A percentile compares a stretch with the other conserved stretches of the same genome.
These are phyloP conservation scores for Flaveria linearis DNA, from an alignment of 129 eudicot genomes.

Conservation along the genomic window DNA sequence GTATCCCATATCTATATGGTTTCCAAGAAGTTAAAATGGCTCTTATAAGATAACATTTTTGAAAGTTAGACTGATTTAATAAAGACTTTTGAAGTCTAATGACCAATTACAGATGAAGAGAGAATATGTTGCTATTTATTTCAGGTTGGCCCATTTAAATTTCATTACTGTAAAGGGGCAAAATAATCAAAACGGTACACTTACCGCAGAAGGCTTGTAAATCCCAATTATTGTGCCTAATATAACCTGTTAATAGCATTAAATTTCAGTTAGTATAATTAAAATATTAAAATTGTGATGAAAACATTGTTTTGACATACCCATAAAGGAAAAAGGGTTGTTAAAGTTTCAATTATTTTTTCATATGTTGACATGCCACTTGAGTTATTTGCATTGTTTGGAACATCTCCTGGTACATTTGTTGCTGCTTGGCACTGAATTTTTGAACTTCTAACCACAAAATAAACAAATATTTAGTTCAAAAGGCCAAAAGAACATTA, in stretches of 20 bases:
- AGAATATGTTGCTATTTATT: background rate
- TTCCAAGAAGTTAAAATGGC: background rate
- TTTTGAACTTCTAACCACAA: constrained; percentile 50
- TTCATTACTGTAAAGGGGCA: background rate
- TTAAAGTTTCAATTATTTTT: constrained; percentile 81
- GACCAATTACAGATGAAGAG: background rate
- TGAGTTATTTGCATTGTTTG: constrained; percentile 46
- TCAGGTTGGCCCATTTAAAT: background rate
- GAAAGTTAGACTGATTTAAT: background rate
- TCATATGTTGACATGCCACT: constrained; percentile 76
- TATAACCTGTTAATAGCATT: constrained; percentile 67
- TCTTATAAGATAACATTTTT: background rate
- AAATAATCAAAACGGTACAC: constrained; percentile 23
- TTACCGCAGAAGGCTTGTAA: constrained; percentile 87
- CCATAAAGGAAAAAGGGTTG: constrained; percentile 98
- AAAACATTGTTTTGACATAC: constrained; percentile 45
- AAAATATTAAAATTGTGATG: background rate
- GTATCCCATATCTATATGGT: background rate
- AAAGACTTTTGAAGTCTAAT: background rate
- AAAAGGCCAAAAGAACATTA: constrained; percentile 6
- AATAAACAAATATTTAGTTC: constrained; percentile 13
- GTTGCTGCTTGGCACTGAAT: constrained; percentile 73
- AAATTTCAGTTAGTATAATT: constrained; percentile 6
- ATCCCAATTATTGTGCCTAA: constrained; percentile 89
- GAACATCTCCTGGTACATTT: constrained; percentile 79